Base-by-base conservation (phyloP, 768 basidiomycete genomes). In the Tricholoma hemisulphureum region DNA sequence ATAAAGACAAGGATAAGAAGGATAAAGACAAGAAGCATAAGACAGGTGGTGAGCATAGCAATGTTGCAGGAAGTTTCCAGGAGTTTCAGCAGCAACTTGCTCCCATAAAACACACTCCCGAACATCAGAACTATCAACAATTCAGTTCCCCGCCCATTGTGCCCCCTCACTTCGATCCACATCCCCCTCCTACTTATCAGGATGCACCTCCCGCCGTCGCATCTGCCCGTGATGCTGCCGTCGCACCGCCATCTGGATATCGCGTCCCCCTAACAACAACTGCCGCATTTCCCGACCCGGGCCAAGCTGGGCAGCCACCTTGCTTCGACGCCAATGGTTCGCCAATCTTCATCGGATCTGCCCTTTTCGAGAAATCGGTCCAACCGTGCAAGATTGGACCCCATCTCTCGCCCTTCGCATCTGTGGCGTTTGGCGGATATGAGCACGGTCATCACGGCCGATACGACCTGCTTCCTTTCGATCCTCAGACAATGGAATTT, bases 361-460 rank as follows among this genome's bases (percentile, higher is more conserved):
- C 89, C 10, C 72, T 92, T 46, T 76, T 91, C 66, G 76, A 74
- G 55, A 73, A 76, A 59, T 83, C 85, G 0, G 88, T 92, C 2
- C 91, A 93, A 58, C 91, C 91, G 3, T 93, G 91, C 81, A 94
- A 93, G 76, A 83, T 93, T 63, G 83, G 76, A 1, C 83, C 86
- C 9, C 69, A 78, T 61, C 81, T 89, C n/a, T 65, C 69, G n/a
- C 66, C 80, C 61, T 61, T 75, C 70, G 58, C 83, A 70, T 66
- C 79, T 21, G 85, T 91, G 2, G 77, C 89, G 3, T 90, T 82
- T 62, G 88, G 82, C 13, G 87, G 88, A 5, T 63, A 59, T 4
- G 90, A 91, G 72, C 56, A 77, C 37, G 74, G 68, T 28, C 90
- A 93, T 61, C 56, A 73, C 7, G 89, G 89, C 1, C 78, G 89